These are phyloP conservation scores for Blastobotrys indianensis DNA, from an alignment of 1,139 yeast species.

Conservation along the genomic window DNA sequence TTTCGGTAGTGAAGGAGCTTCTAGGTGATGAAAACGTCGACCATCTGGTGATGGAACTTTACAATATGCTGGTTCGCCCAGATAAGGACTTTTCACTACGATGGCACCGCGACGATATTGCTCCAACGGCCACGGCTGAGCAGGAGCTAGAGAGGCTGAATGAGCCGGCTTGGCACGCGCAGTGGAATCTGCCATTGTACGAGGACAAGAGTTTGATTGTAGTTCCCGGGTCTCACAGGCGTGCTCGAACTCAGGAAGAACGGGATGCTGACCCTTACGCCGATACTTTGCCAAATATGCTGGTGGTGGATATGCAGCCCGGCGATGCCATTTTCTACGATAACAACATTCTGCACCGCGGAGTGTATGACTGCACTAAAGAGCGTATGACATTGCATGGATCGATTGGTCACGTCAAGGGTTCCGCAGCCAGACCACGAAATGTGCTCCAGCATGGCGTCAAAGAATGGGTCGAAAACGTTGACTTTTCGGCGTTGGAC, in stretches of 20 bases:
- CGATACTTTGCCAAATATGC: slow-evolving; percentile 40
- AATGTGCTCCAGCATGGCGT: slow-evolving; percentile 54
- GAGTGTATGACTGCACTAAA: slow-evolving; percentile 39
- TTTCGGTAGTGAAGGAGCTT: slow-evolving; percentile 14
- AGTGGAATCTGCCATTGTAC: slow-evolving; percentile 49
- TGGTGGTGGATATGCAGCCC: slow-evolving; percentile 43
- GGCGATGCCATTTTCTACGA: slow-evolving; percentile 54
- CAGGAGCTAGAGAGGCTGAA: slow-evolving; percentile 42
- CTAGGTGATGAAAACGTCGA: slow-evolving; percentile 39
- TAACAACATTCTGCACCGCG: slow-evolving; percentile 50
- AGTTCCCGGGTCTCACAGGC: slow-evolving; percentile 46
- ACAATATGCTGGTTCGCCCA: slow-evolving; percentile 54
- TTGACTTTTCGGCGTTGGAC: slow-evolving; percentile 10
- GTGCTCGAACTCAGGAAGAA: slow-evolving; percentile 46
- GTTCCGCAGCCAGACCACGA: slow-evolving; percentile 44
- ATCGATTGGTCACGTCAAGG: slow-evolving; percentile 45
- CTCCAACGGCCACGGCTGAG: slow-evolving; percentile 45
- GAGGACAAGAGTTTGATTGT: slow-evolving; percentile 48
- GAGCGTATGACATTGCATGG: slow-evolving; percentile 50
- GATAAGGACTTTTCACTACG: slow-evolving; percentile 50
- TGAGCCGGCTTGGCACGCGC: slow-evolving; percentile 49
- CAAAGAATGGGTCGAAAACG: slow-evolving; percentile 38
- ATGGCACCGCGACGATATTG: slow-evolving; percentile 54
- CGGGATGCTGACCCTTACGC: slow-evolving; percentile 33
- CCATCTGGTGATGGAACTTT: slow-evolving; percentile 46